Evolutionary conservation across 2,329 filamentous ascomycete species (phyloP).

Genomic region (Fusarium bactridioides): DNA sequence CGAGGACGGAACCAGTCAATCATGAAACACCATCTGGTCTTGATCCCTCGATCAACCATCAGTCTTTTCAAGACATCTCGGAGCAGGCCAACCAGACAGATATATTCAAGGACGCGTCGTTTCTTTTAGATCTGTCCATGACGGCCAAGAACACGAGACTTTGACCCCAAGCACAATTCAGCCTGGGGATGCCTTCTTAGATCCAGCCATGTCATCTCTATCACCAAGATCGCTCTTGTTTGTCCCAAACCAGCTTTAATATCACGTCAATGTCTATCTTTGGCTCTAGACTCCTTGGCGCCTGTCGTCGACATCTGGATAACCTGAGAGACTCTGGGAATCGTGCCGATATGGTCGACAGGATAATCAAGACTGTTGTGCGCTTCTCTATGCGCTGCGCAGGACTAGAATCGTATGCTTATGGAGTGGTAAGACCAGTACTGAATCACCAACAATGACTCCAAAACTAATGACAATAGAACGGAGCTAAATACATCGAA

Average conservation of each 20-base stretch:
- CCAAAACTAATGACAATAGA: accelerated
- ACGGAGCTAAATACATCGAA: not conserved
- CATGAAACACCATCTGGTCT: not conserved
- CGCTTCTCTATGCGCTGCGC: not conserved
- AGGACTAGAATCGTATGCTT: not conserved
- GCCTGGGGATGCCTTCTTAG: not conserved
- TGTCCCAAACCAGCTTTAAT: not conserved
- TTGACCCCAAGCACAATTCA: not conserved
- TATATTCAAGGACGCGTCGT: not conserved
- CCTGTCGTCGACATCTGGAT: not conserved
- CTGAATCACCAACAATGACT: not conserved
- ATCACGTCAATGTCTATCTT: not conserved
- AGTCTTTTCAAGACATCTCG: not conserved
- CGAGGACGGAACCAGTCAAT: not conserved
- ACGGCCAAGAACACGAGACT: not conserved
- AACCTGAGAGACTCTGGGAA: not conserved
- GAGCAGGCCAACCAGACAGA: not conserved
- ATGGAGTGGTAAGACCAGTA: not conserved
- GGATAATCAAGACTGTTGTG: not conserved
- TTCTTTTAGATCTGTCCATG: not conserved
- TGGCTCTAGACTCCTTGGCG: not conserved
- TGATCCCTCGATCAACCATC: accelerated
- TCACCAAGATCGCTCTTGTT: not conserved
- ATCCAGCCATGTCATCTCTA: not conserved
- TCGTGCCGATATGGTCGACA: not conserved